Percentiles rank a stretch among this genome's conserved stretches.
Evolutionary conservation across 2,329 filamentous ascomycete species (phyloP).

Genomic region (Diaporthe longicolla): DNA sequence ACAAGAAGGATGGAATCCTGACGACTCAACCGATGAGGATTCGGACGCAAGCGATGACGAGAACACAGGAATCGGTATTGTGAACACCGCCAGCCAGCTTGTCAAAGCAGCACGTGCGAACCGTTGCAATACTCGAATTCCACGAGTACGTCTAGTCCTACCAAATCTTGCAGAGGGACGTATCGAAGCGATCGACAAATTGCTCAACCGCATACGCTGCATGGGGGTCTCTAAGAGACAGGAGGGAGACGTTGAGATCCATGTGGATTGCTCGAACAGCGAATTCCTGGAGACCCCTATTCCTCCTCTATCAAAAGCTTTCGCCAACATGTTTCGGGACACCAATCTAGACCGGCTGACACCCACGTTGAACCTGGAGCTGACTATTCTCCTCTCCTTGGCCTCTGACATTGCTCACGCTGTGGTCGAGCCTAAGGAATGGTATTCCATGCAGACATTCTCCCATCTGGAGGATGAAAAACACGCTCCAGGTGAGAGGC

Average conservation of each 20-base stretch:
- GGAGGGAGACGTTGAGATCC: constrained; percentile 39
- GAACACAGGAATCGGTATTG: constrained; percentile 36
- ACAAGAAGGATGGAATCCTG: constrained; percentile 43
- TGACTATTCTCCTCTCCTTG: constrained; percentile 42
- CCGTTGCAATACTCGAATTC: constrained; percentile 41
- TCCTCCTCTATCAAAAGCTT: constrained; percentile 37
- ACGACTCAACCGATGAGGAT: constrained; percentile 41
- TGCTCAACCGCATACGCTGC: constrained; percentile 35
- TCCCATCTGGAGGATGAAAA: constrained; percentile 42
- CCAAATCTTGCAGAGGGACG: constrained; percentile 39
- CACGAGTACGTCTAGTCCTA: constrained; percentile 40
- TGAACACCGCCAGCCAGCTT: constrained; percentile 38
- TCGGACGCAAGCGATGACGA: constrained; percentile 39
- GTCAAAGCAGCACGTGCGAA: constrained; percentile 41
- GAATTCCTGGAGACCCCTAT: constrained; percentile 33
- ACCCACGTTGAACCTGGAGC: constrained; percentile 42
- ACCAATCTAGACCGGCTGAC: constrained; percentile 42
- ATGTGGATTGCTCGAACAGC: constrained; percentile 41
- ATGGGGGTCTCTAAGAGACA: constrained; percentile 37
- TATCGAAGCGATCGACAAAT: constrained; percentile 37
- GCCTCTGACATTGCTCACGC: constrained; percentile 43
- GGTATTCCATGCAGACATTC: constrained; percentile 42
- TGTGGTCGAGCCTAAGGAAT: constrained; percentile 38
- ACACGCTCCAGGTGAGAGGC: constrained; percentile 38
- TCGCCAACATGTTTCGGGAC: constrained; percentile 38